Base-by-base conservation (phyloP, 768 basidiomycete species). In the Daedaleopsis sinensis region DNA sequence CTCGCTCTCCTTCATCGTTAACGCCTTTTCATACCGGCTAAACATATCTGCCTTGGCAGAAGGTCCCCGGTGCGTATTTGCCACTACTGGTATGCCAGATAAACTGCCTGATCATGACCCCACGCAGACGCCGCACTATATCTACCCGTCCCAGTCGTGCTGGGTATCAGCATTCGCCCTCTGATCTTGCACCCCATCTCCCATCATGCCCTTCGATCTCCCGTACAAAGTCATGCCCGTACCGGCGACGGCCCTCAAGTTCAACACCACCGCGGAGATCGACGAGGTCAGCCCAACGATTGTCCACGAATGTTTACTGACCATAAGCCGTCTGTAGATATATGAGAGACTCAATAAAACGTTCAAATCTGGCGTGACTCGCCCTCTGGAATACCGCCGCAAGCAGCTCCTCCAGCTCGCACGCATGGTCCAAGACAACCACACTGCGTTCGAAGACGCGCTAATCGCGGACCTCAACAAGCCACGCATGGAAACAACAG, bases 351-450 rank as follows among this genome's bases (percentile, higher is more conserved):
- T 90, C 7, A 74, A 71, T 7, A 68, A 73, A 37, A 82, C 82
- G 6, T 90, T 89, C 73, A 71, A 71, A n/a, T 65, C 77, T 0
- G 83, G 85, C 3, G 65, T 75, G 42, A 81, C 85, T 0, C 78
- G 76, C n/a, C 74, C 84, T 3, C 65, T 91, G 42, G 72, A 73
- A 60, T 91, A 83, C 80, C 82, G 91, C 16, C 81, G 82, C 56
- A 78, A 82, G 49, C 91, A 93, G 64, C 79, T 92, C 46, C 76
- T 78, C 47, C 85, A 87, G 64, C 78, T 91, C 36, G 86, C 83
- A 24, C 82, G 79, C 23, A 73, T 90, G 73, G 72, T 80, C 23
- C 83, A 89, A 65, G 84, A 89, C n/a, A 87, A 92, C 71, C 67
- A 76, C 4, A 77, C 84, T 4, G 79, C 75, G 4, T 69, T 91